Base-by-base conservation (phyloP, 805 yeast genomes). In the Starmerella bacillaris region DNA sequence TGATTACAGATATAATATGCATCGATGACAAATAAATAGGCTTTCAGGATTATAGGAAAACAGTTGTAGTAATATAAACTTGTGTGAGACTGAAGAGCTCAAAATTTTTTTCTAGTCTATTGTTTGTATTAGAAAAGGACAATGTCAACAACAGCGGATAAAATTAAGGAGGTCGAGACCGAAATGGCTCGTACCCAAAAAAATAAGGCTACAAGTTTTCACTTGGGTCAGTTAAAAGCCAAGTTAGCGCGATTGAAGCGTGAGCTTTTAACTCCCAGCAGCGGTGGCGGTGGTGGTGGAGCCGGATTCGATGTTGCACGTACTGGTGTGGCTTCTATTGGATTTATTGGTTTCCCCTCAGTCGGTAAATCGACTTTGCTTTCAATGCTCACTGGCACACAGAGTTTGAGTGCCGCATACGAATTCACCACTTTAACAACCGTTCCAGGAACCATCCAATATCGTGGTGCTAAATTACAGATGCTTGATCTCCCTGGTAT, bases 181-280 rank as follows among this genome's bases (percentile, higher is more conserved):
- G 98, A 86, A 67, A 86, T 86, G 98, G 84, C 95, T 62, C 68
- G 68, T 51, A 89, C 99, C 51, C 99, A 89, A 56, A 89, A 86
- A 63, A 89, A 89, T 63, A 89, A 89, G 72, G 92, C 92, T 54
- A 89, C 99, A 3, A 80, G 89, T 46, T 86, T 78, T 63, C 99
- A 89, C 65, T 63, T 89, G 67, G 98, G 99, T 53, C 94, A 83
- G 62, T 65, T 89, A 45, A 89, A 92, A 59, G 98, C 98, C 37
- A 89, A 89, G 53, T 63, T 89, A 3, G 98, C 99, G 36, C 84
- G 86, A 54, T 66, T 89, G 48, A 79, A 92, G 63, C 72, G 95
- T 54, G 99, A 89, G 54, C 65, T 89, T 36, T 64, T 89, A 42
- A 70, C 78, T 2, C 77, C 76, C 34, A 61, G 74, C 1, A 56